phyloP scores from a whole-genome alignment of 1,284 basidiomycete genomes.

The Pseudozyma hubeiensis region DNA sequence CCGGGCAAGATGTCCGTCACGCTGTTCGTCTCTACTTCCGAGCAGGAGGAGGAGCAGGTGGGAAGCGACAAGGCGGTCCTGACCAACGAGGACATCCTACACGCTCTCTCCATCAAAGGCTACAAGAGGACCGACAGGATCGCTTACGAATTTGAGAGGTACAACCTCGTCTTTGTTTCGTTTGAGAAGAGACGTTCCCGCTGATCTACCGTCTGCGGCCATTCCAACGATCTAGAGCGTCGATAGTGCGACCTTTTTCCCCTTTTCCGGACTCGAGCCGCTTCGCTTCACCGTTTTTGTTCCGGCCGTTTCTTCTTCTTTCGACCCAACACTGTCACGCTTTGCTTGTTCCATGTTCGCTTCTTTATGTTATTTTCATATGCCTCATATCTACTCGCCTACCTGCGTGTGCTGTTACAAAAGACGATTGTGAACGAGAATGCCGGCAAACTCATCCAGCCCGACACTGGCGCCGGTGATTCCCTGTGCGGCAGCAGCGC shows the following conservation, averaged over 20 bases:
- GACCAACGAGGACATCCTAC: constrained; percentile 65
- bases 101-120: constrained; percentile 51
- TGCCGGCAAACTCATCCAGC: constrained; percentile 44
- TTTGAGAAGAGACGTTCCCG: constrained; percentile 39
- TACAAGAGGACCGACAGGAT: constrained; percentile 89
- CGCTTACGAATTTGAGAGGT: constrained; percentile 96
- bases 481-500: constrained; percentile 32
- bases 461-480: constrained; percentile 24
- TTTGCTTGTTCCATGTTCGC: too few relatives aligned
- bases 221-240: too few relatives aligned
- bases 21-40: constrained; percentile 80
- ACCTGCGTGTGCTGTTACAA: constrained; percentile 5
- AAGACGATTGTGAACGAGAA: constrained; percentile 39
- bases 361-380: too few relatives aligned
- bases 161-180: constrained; percentile 81
- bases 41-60: constrained; percentile 70
- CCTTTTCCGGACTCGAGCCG: too few relatives aligned
- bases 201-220: neutral
- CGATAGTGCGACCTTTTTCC: too few relatives aligned
- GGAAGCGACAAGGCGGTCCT: constrained; percentile 25
- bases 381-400: too few relatives aligned
- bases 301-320: neutral
- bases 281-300: neutral
- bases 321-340: too few relatives aligned
- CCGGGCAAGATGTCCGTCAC: constrained; percentile 89